These are phyloP conservation scores for Xylariaceae sp. DNA, from an alignment of 2,329 filamentous ascomycete species.

Conservation along the genomic window DNA sequence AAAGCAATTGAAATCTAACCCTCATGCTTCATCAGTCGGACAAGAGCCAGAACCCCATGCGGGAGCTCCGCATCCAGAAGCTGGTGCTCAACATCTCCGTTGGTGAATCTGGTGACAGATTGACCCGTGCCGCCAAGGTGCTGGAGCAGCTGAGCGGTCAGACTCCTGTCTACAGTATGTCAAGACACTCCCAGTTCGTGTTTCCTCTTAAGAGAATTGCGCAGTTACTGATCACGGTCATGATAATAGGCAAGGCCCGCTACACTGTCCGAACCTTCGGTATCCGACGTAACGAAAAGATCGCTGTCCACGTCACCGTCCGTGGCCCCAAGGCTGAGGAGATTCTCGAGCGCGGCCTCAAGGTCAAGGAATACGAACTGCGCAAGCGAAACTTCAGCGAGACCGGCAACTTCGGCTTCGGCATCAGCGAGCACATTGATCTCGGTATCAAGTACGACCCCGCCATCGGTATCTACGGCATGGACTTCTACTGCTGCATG, in stretches of 20 bases:
- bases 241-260: constrained; percentile 79
- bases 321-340: constrained; percentile 98
- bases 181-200: constrained; percentile 2
- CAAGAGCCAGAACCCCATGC: constrained; percentile 97
- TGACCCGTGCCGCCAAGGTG: constrained; percentile 99
- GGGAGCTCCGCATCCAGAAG: constrained; percentile 80
- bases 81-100: constrained; percentile 80
- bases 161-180: constrained; percentile 97
- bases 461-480: constrained; percentile 96
- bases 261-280: constrained; percentile 99
- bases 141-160: constrained; percentile 99
- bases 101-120: constrained; percentile 99
- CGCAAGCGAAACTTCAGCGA: constrained; percentile 99
- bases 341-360: constrained; percentile 99
- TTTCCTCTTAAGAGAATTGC: neutral
- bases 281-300: constrained; percentile 99
- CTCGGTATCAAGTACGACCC: constrained; percentile 99
- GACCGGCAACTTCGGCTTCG: constrained; percentile 99
- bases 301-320: constrained; percentile 98
- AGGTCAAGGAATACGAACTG: constrained; percentile 99
- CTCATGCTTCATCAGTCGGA: constrained; percentile 50
- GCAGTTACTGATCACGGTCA: constrained; percentile 10
- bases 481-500: constrained; percentile 99
- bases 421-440: constrained; percentile 99
- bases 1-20: constrained; percentile 15